Conservation (phyloP, 495 filamentous ascomycete species). For the Aspergillus avenaceus region DNA sequence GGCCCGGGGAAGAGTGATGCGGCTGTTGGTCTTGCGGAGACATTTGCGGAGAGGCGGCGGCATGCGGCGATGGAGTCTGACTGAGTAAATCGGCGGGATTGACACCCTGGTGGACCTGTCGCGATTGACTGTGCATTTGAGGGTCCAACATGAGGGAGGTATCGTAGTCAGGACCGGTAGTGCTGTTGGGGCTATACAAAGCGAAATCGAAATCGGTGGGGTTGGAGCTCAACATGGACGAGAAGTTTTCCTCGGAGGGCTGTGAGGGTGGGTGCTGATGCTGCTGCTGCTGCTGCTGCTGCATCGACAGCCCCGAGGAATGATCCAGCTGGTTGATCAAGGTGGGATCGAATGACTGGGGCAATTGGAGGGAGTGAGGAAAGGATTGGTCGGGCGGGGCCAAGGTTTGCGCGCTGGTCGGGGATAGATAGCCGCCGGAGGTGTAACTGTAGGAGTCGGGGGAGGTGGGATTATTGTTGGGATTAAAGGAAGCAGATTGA, state of each 20-base stretch:
- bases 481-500: conserved; percentile 21
- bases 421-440: conserved; percentile 25
- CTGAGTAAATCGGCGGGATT: conserved; percentile 65
- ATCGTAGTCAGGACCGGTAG: conserved; percentile 30
- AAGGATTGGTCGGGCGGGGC: conserved; percentile 29
- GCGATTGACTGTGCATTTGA: conserved; percentile 36
- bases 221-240: conserved; percentile 35
- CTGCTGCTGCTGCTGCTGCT: conserved; percentile 10
- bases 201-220: conserved; percentile 36
- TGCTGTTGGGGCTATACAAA: conserved; percentile 33
- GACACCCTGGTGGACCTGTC: conserved; percentile 44
- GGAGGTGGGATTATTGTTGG: conserved; percentile 18
- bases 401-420: conserved; percentile 22
- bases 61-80: conserved; percentile 67
- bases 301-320: conserved; percentile 17
- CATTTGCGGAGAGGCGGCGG: conserved; percentile 66
- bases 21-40: conserved; percentile 56
- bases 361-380: conserved; percentile 30
- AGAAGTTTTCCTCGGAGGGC: conserved; percentile 35
- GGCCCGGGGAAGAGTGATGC: conserved; percentile 42
- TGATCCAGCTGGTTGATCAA: conserved; percentile 35
- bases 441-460: conserved; percentile 31
- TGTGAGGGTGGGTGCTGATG: no score
- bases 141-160: conserved; percentile 44
- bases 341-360: conserved; percentile 37